A percentile compares a stretch with the other conserved stretches of the same genome.
Conservation (phyloP, 2,329 filamentous ascomycete species). For the Pseudocercospora fuligena region DNA sequence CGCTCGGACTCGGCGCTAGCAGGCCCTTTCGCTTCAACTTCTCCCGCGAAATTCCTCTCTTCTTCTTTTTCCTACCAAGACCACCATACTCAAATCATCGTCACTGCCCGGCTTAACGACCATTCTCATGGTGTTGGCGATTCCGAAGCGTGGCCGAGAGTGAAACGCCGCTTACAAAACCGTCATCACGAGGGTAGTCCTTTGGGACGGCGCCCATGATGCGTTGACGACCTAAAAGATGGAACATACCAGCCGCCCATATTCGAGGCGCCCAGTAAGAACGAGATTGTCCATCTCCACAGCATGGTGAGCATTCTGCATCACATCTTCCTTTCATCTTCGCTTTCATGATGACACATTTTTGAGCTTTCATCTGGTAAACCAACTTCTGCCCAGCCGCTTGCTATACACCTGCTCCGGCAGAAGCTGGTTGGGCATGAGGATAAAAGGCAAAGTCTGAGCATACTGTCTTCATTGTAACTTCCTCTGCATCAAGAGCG, state of each 20-base stretch:
- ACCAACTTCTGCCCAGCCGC: constrained; percentile 56
- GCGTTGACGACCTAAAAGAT: constrained; percentile 70
- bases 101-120: constrained; percentile 57
- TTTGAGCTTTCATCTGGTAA: constrained; percentile 51
- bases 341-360: constrained; percentile 34
- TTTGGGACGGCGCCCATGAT: constrained; percentile 65
- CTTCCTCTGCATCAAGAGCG: background rate
- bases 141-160: constrained; percentile 75
- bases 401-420: constrained; percentile 38
- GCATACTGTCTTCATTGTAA: background rate
- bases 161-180: constrained; percentile 75
- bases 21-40: constrained; percentile 15
- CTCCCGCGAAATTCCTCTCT: constrained; percentile 24
- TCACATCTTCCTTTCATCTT: background rate
- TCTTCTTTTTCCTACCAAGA: constrained; percentile 56
- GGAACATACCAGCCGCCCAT: constrained; percentile 52
- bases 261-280: constrained; percentile 2
- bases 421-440: constrained; percentile 57
- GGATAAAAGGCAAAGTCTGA: constrained; percentile 56
- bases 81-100: constrained; percentile 77
- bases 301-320: background rate
- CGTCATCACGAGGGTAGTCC: constrained; percentile 73
- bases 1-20: constrained; percentile 2
- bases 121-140: constrained; percentile 61
- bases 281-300: background rate